Evolutionary conservation across 768 basidiomycete genomes (phyloP).

Genomic region (Tephrocybe sp.): DNA sequence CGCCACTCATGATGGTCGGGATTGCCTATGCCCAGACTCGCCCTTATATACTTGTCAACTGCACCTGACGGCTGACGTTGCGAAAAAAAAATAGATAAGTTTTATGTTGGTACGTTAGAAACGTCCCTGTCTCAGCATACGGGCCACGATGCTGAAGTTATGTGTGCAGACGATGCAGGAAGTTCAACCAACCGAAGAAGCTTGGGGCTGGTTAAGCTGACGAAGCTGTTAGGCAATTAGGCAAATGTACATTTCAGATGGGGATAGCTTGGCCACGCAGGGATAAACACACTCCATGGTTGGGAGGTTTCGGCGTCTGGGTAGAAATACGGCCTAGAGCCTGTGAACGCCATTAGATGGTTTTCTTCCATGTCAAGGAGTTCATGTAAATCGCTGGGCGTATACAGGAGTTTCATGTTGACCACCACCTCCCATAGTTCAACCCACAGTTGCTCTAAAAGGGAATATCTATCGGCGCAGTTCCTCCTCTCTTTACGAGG

Average conservation of each 20-base stretch:
- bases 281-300: conserved; percentile 44
- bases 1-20: conserved; percentile 14
- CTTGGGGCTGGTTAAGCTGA: neutral
- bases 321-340: conserved; percentile 30
- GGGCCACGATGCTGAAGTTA: too few species aligned
- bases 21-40: conserved; percentile 23
- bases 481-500: conserved; percentile 36
- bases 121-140: conserved; percentile 27
- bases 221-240: conserved; percentile 21
- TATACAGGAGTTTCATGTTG: conserved; percentile 34
- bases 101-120: conserved; percentile 21
- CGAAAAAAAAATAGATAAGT: conserved; percentile 2
- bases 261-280: conserved; percentile 43
- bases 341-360: conserved; percentile 38
- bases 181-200: too few species aligned
- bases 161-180: too few species aligned
- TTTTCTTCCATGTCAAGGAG: conserved; percentile 46
- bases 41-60: conserved; percentile 22
- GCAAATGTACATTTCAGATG: conserved; percentile 44
- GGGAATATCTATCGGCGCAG: conserved; percentile 35
- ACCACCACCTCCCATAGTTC: conserved; percentile 38
- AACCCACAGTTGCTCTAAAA: conserved; percentile 43
- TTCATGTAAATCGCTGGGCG: conserved; percentile 37
- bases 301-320: conserved; percentile 49
- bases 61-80: conserved; percentile 17